Evolutionary conservation across 805 yeast species (phyloP), one percentile per base, ranked within the genome.

Genomic region (Candida coquimbonensis): DNA sequence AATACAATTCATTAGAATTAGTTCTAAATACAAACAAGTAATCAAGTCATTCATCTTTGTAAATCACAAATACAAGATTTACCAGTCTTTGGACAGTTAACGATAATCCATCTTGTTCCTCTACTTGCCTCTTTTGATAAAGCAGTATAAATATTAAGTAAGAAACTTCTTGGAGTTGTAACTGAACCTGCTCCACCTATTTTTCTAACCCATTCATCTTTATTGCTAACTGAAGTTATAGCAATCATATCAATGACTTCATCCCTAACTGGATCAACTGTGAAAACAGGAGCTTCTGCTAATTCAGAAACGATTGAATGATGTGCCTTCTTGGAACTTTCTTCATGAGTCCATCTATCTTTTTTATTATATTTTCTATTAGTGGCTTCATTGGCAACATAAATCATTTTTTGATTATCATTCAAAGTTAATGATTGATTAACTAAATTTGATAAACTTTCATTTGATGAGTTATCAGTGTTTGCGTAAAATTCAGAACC

Each of bases 241-340:
- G 85, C 73, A 36, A 91, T 85, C 75, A 89, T 85, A 42, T 89
- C 91, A 49, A 93, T 62, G 2, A 87, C 85, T 50, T 89, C 97
- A 54, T 87, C 96, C 49, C 83, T 74, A 12, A 80, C 65, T 4
- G 78, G 80, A 59, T 91, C 98, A 32, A 91, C 78, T 0, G 84
- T 77, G 40, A 89, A 71, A 0, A 91, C 76, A 0, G 97, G 91
- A 0, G 93, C 82, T 21, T 68, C 64, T 0, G 81, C 70, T 36
- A 91, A 61, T 11, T 69, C 72, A 42, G 73, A 72, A 36, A 88
- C 59, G 40, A 83, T 68, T 4, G 66, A 59, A 1, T 74, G 72
- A 0, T 86, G 73, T 0, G 85, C 84, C 45, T 75, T 72, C 50
- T 76, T 77, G 0, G 95, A 78, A 45, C 77, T 81, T 50, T 86